Conservation (phyloP, 2,329 filamentous ascomycete genomes). For the Penicillium decumbens region DNA sequence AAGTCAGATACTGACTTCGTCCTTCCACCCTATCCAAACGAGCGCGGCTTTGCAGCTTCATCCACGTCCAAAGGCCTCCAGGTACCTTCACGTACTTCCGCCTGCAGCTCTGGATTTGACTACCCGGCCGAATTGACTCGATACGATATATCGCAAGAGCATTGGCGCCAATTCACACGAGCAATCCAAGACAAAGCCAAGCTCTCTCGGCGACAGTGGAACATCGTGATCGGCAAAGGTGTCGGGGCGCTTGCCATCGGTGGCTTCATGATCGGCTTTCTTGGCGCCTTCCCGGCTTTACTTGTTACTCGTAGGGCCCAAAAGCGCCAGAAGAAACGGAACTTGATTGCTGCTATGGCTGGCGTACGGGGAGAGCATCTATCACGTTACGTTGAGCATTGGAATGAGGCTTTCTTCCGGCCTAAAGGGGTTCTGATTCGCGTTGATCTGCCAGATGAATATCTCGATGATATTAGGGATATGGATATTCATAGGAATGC, state of each 20-base stretch:
- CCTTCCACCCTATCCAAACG: slow-evolving; percentile 10
- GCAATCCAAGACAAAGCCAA: slow-evolving; percentile 27
- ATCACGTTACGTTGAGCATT: slow-evolving; percentile 20
- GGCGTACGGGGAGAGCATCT: slow-evolving; percentile 11
- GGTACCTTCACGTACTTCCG: slow-evolving; percentile 25
- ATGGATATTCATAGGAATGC: slow-evolving; percentile 20
- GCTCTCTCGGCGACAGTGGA: slow-evolving; percentile 29
- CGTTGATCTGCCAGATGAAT: slow-evolving; percentile 30
- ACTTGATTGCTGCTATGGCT: slow-evolving; percentile 23
- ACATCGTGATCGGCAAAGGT: slow-evolving; percentile 26
- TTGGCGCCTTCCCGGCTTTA: slow-evolving; percentile 27
- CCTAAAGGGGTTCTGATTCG: slow-evolving; percentile 29
- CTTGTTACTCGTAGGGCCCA: slow-evolving; percentile 21
- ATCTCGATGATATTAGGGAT: slow-evolving; percentile 20
- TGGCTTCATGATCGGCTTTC: slow-evolving; percentile 29
- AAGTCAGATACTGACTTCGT: slow-evolving; percentile 12
- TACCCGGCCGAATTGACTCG: slow-evolving; percentile 25
- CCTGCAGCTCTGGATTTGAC: slow-evolving; percentile 29
- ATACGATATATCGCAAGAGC: slow-evolving; percentile 18
- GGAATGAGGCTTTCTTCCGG: slow-evolving; percentile 30
- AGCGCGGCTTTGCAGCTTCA: slow-evolving; percentile 19
- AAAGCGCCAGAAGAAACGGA: slow-evolving; percentile 23
- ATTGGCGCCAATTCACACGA: slow-evolving; percentile 28
- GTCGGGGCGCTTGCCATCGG: slow-evolving; percentile 29
- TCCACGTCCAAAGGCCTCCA: slow-evolving; percentile 26